A percentile compares a stretch with the other conserved stretches of the same genome.
These are phyloP conservation scores for Eucalyptus urophylla DNA, from an alignment of 345 rosid species.

Conservation along the genomic window DNA sequence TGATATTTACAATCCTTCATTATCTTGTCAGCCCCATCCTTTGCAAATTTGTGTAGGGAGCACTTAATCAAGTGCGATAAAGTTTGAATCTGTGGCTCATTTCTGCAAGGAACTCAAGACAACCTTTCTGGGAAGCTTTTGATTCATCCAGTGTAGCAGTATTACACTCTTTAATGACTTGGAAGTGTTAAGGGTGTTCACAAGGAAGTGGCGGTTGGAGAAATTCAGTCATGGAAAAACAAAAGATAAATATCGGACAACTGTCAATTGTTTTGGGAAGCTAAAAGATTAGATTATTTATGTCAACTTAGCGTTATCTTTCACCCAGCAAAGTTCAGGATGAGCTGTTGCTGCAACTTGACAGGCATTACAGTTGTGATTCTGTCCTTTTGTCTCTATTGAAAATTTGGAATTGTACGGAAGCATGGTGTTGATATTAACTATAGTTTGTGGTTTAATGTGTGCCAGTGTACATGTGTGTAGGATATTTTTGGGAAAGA, in stretches of 20 bases:
- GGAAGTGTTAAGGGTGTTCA: background rate
- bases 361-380: no score
- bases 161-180: background rate
- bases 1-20: background rate
- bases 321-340: background rate
- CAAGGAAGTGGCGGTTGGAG: background rate
- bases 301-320: no score
- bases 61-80: background rate
- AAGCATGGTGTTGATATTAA: no score
- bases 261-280: conserved; percentile 26
- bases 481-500: no score
- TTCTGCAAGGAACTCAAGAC: background rate
- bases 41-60: background rate
- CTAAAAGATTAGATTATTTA: conserved; percentile 8
- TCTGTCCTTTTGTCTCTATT: no score
- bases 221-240: no score
- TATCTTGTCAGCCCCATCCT: background rate
- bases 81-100: background rate
- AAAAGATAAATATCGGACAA: no score
- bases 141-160: background rate
- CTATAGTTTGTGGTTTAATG: no score
- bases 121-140: background rate
- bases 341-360: background rate
- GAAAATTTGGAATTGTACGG: no score
- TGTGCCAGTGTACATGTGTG: no score